Evolutionary conservation across 139 green algal genomes (phyloP), one percentile per base, ranked within the genome.

Genomic region (Marvania coccoides): DNA sequence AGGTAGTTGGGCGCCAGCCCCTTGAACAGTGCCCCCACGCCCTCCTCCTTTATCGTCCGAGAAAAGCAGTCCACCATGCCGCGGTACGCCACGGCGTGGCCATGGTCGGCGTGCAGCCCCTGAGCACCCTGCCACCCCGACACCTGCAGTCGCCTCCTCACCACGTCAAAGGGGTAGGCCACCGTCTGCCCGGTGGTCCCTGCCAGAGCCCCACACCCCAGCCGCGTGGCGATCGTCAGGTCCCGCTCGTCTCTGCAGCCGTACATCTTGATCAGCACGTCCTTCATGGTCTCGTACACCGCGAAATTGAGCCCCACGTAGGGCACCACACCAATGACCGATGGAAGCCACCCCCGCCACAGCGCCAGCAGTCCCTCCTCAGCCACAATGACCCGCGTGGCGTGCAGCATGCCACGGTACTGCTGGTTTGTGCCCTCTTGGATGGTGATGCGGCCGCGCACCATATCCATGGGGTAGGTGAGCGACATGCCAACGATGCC

Each of bases 401-500:
- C 91, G 63, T 99, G 90, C 57, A 85, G 14, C 69, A 99, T 97
- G 47, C 94, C 91, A 2, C 60, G 75, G 76, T 99, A 99, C 71
- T 92, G 83, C 47, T 61, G 47, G 28, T 76, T 81, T 13, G 51
- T 74, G 2, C 72, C 77, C 75, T 89, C 81, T 40, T 73, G 62
- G 46, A 75, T 69, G 5, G 67, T 80, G 67, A 79, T 79, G 56
- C 72, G 65, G 34, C 72, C 72, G 15, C 72, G 65, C 19, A 99
- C 91, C 94, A 99, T 99, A 70, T 99, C 94, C 63, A 99, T 78
- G 5, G 93, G 94, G 65, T 99, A 99, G 1, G 93, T 99, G 46
- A 89, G 85, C 10, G 72, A 85, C 84, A 93, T 96, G 90, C 96
- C 97, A 9, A 93, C 88, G 30, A 98, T 98, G 67, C 94, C 94